These are phyloP conservation scores for Plantago major DNA, from an alignment of 257 asterid species.

Conservation along the genomic window DNA sequence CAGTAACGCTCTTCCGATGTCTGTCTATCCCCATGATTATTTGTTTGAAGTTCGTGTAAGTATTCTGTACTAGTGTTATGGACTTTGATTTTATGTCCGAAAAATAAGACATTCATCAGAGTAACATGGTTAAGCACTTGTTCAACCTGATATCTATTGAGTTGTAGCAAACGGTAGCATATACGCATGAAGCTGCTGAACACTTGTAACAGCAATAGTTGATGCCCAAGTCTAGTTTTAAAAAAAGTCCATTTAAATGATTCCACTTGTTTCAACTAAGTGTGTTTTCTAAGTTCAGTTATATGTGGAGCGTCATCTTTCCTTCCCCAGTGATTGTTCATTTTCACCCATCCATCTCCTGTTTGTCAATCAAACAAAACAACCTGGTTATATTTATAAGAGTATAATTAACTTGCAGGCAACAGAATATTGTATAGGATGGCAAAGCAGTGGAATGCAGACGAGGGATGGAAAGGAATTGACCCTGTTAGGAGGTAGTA, in stretches of 20 bases:
- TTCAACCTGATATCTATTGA: background rate
- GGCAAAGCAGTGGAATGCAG: slow-evolving; percentile 65
- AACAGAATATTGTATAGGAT: slow-evolving; percentile 67
- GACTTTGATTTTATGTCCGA: slow-evolving; percentile 7
- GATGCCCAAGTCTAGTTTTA: background rate
- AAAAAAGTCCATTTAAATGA: background rate
- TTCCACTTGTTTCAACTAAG: background rate
- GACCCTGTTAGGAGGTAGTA: slow-evolving; percentile 75
- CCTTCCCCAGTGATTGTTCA: too few species aligned
- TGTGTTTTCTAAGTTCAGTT: background rate
- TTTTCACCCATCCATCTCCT: too few species aligned
- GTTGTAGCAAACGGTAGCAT: background rate
- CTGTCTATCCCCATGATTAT: slow-evolving; percentile 58
- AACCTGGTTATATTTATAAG: slow-evolving; percentile 7
- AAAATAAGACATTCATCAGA: background rate
- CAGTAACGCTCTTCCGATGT: slow-evolving; percentile 36
- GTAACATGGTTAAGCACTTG: slow-evolving; percentile 1
- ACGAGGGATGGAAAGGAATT: slow-evolving; percentile 45
- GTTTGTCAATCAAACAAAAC: background rate
- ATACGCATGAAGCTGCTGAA: background rate
- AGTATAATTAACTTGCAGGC: slow-evolving; percentile 40
- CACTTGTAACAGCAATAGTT: background rate
- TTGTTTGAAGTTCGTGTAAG: slow-evolving; percentile 57
- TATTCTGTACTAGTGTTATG: slow-evolving; percentile 17
- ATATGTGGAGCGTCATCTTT: too few species aligned